Conservation (phyloP, 2,329 filamentous ascomycete genomes). For the Trichoderma brevicompactum region DNA sequence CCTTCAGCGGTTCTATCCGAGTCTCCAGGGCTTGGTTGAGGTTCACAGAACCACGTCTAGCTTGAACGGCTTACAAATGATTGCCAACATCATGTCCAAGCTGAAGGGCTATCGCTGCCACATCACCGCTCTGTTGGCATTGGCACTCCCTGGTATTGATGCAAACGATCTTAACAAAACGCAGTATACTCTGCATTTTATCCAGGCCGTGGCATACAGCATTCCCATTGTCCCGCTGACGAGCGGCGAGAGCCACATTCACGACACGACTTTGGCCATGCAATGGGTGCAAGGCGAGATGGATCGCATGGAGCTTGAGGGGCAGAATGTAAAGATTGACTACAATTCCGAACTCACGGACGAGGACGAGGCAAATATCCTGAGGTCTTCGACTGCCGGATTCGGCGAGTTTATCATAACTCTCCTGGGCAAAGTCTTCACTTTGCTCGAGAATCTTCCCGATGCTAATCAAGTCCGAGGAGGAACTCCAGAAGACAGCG, state of each 20-base stretch:
- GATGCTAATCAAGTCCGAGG: constrained; percentile 86
- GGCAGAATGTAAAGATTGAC: constrained; percentile 81
- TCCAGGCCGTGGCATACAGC: constrained; percentile 94
- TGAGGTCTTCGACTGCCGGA: constrained; percentile 91
- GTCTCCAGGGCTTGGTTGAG: constrained; percentile 93
- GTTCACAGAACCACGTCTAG: constrained; percentile 96
- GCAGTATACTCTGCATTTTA: constrained; percentile 89
- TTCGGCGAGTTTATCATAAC: constrained; percentile 92
- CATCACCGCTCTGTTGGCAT: constrained; percentile 88
- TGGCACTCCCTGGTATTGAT: constrained; percentile 93
- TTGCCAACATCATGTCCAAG: constrained; percentile 87
- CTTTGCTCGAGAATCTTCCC: constrained; percentile 89
- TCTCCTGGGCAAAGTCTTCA: constrained; percentile 92
- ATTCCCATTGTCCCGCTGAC: constrained; percentile 84
- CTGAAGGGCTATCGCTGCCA: constrained; percentile 97
- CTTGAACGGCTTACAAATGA: constrained; percentile 86
- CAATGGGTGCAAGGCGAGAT: constrained; percentile 95
- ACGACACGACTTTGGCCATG: constrained; percentile 78
- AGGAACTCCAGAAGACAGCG: constrained; percentile 92
- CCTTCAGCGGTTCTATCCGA: constrained; percentile 93
- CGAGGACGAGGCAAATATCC: constrained; percentile 82
- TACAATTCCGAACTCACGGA: constrained; percentile 82
- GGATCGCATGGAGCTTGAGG: constrained; percentile 88
- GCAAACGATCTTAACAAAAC: constrained; percentile 98
- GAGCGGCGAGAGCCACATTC: constrained; percentile 64